Evolutionary conservation across 306 rosid genomes (phyloP), one percentile per base, ranked within the genome.

Genomic region (Lablab purpureus): DNA sequence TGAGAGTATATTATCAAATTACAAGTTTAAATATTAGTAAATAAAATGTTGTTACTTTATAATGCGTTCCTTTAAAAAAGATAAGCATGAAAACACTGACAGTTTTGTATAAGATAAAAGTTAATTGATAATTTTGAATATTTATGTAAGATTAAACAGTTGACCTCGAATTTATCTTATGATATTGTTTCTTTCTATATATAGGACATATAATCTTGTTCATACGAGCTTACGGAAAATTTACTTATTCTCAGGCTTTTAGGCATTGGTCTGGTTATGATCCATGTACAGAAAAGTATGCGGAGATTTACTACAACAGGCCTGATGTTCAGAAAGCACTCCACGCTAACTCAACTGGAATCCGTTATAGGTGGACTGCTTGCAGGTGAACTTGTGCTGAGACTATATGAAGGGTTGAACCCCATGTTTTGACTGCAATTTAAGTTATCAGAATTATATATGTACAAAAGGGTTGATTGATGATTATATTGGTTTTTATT

Each of bases 361-460:
- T 95, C 83, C 82, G 98, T 30, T 95, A 95, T 45, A 95, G 74
- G 68, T 95, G 99, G 99, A 95, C 99, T 59, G 94, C 99, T 82
- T 95, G 99, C 91, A 93, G 90, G 99, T 93, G 36, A 76, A 80
- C 63, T 80, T 81, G 12, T 70, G 1, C 12, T 6, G 18, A 22
- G 15, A 28, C 15, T 40, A 8, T 76, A 49, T 11, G 40, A 40
- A 30, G 17, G 21, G 22, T 60, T 47, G 28, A 59, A 27, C 21
- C 3, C 10, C 11, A 52, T 17, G 28, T 73, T 72, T 58, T 14
- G 13, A 58, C 36, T 74, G 73, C 65, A 13, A 60, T 56, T 7
- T 23, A 10, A 17, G n/a, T 25, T 36, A 36, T 21, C 19, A 13
- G 2, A 27, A 34, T 40, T 65, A 60, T 56, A 6, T 37, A 37